Percentiles rank a stretch among this genome's conserved stretches.
Evolutionary conservation across 306 rosid genomes (phyloP).

Genomic region (Oemleria cerasiformis): DNA sequence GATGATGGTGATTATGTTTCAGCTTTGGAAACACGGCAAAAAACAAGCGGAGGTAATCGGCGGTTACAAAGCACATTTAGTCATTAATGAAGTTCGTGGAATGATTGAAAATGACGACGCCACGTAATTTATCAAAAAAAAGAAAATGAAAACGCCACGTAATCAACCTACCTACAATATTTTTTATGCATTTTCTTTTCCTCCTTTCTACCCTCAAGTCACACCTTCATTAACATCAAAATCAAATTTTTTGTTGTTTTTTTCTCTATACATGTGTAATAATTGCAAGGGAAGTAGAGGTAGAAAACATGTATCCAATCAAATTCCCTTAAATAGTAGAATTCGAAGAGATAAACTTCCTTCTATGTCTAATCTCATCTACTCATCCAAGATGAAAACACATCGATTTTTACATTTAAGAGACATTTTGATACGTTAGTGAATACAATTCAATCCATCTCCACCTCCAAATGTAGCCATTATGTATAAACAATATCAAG

Average conservation of each 20-base stretch:
- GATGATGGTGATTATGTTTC: constrained; percentile 20
- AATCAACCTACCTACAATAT: too few relatives aligned
- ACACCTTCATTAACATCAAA: not conserved
- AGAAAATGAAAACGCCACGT: not conserved
- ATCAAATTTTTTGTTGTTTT: not conserved
- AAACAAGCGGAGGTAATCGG: constrained; percentile 80
- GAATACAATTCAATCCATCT: too few relatives aligned
- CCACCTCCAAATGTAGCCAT: too few relatives aligned
- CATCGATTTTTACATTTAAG: too few relatives aligned
- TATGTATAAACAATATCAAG: too few relatives aligned
- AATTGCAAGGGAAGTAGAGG: too few relatives aligned
- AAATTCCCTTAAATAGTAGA: too few relatives aligned
- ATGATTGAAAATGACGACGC: constrained; percentile 60
- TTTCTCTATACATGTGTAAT: not conserved
- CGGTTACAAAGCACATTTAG: constrained; percentile 67
- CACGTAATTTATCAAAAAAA: constrained; percentile 20
- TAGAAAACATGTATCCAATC: too few relatives aligned
- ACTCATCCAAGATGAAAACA: too few relatives aligned
- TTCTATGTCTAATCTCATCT: too few relatives aligned
- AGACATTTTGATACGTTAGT: too few relatives aligned
- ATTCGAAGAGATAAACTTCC: too few relatives aligned
- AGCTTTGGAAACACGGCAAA: constrained; percentile 79
- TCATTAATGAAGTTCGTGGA: constrained; percentile 59
- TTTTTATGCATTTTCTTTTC: not conserved
- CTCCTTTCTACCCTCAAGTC: not conserved